Base-by-base conservation (phyloP, 805 yeast genomes). In the Hanseniaspora vineae region DNA sequence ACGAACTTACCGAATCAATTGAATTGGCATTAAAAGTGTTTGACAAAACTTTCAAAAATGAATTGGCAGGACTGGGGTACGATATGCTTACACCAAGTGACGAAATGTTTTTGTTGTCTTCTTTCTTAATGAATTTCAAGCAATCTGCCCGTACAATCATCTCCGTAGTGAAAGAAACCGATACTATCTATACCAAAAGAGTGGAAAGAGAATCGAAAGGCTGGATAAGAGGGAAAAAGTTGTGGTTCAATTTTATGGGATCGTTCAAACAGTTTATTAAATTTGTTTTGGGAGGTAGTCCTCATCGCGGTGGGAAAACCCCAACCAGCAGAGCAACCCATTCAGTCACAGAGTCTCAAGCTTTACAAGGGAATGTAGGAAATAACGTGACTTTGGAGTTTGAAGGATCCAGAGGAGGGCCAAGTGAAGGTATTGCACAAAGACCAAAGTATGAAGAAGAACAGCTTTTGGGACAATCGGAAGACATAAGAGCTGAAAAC, bases 91-190 rank as follows among this genome's bases (percentile, higher is more conserved):
- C 68, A 35, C 77, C 78, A 11, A 65, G 71, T 46, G 78, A 73
- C 49, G 76, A 74, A 52, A 66, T 71, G 62, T 75, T 75, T 51
- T 53, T 75, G 14, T 48, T 75, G 3, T 72, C 78, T 1, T 72
- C 77, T 0, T 75, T 74, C 54, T 48, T 75, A 20, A 65, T 74
- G 60, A 75, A 75, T 52, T 60, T 71, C 42, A 67, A 72, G 51
- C 71, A 71, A 50, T 58, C 64, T 20, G 59, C 71, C 0, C 58
- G 62, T 40, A 50, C 61, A 1, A 56, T 66, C 3, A 55, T 65
- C 6, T 52, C 54, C 10, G 50, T 72, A 31, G 55, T 70, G 50
- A 61, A 58, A 11, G 63, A 62, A 33, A 50, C 64, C 0, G 55
- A 65, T 9, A 51, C 48, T 5, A 55, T 73, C 6, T 53, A 64